Conservation (phyloP, 129 eudicot species). For the Lactuca saligna region DNA sequence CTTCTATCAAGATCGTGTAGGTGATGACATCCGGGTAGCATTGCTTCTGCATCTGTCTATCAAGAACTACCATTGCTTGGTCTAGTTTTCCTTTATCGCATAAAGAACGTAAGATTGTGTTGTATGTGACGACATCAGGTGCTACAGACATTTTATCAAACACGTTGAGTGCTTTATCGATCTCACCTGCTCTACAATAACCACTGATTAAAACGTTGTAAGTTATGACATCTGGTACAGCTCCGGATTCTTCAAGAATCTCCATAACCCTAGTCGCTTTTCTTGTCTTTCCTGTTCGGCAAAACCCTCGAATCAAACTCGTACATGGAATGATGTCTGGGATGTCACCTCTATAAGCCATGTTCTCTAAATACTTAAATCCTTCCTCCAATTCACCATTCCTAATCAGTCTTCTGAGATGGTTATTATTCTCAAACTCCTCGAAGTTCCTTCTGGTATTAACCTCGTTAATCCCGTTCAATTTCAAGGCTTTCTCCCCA, state of each 20-base stretch:
- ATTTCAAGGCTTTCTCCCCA: constrained; percentile 32
- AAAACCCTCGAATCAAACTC: constrained; percentile 77
- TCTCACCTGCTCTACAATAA: constrained; percentile 68
- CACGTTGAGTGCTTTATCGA: constrained; percentile 56
- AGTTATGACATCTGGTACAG: constrained; percentile 83
- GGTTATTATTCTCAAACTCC: constrained; percentile 74
- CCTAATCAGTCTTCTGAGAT: constrained; percentile 61
- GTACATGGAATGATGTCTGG: constrained; percentile 77
- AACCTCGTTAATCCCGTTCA: constrained; percentile 32
- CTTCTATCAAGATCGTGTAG: constrained; percentile 82
- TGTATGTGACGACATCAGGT: constrained; percentile 83
- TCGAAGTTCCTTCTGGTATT: constrained; percentile 43
- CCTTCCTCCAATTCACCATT: constrained; percentile 66
- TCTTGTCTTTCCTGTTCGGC: constrained; percentile 51
- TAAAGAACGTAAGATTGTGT: constrained; percentile 61
- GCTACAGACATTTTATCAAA: constrained; percentile 76
- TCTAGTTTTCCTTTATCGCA: constrained; percentile 74
- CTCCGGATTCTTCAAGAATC: constrained; percentile 81
- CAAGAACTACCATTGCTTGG: constrained; percentile 70
- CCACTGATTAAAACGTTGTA: constrained; percentile 81
- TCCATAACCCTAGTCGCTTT: constrained; percentile 77
- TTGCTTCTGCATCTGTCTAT: constrained; percentile 51
- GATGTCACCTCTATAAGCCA: constrained; percentile 72
- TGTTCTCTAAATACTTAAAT: constrained; percentile 57
- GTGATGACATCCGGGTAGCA: constrained; percentile 84